A percentile compares a stretch with the other conserved stretches of the same genome.
Evolutionary conservation across 2,329 filamentous ascomycete genomes (phyloP).

Genomic region (Aspergillus intermedius): DNA sequence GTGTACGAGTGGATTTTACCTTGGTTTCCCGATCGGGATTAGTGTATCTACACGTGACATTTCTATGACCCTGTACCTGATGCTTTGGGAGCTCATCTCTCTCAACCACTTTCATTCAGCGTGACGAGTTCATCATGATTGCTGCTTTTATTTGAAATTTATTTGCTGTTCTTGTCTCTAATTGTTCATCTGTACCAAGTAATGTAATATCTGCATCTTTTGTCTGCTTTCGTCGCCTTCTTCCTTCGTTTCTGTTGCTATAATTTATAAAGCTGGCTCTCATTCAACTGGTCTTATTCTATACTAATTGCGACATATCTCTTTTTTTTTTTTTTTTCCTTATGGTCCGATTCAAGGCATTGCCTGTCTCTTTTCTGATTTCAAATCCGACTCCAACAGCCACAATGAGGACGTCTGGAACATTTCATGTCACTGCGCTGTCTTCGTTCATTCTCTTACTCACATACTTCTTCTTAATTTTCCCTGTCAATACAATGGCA

Average conservation of each 20-base stretch:
- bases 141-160: neutral
- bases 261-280: neutral
- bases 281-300: no score
- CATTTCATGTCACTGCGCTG: neutral
- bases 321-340: neutral
- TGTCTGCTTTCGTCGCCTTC: neutral
- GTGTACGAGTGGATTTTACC: constrained; percentile 27
- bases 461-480: neutral
- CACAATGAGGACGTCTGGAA: neutral
- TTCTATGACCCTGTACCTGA: neutral
- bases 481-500: neutral
- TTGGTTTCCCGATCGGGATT: constrained; percentile 14
- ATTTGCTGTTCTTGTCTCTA: neutral
- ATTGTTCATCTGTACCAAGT: neutral
- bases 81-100: neutral
- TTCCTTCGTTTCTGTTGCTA: neutral
- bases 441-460: neutral
- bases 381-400: neutral
- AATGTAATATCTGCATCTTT: neutral
- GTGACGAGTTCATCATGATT: neutral
- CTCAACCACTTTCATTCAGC: neutral
- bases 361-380: neutral
- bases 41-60: constrained; percentile 14
- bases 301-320: neutral
- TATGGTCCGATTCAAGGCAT: neutral